Conservation (phyloP, 768 basidiomycete genomes). For the Porpolomopsis calyptriformis region DNA sequence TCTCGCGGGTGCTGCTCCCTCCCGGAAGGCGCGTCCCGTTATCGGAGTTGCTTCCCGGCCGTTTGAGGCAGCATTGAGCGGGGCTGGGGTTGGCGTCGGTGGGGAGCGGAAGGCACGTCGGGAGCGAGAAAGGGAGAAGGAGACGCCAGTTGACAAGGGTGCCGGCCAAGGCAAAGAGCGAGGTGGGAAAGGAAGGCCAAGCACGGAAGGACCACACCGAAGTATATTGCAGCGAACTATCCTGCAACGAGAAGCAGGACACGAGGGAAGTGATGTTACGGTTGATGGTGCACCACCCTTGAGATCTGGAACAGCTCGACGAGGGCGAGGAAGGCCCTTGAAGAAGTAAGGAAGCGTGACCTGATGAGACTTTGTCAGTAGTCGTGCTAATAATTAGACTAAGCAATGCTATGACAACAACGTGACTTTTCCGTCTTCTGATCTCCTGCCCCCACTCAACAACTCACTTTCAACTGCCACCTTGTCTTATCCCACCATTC, state of each 20-base stretch:
- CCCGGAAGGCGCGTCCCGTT: constrained; percentile 7
- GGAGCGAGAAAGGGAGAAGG: constrained; percentile 18
- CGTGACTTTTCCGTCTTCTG: no score
- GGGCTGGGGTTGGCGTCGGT: constrained; percentile 42
- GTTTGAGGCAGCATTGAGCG: constrained; percentile 62
- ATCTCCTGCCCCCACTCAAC: no score
- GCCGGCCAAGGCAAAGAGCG: constrained; percentile 10
- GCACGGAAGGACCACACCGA: constrained; percentile 8
- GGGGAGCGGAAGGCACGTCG: constrained; percentile 12
- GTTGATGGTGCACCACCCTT: background rate
- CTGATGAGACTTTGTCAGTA: background rate
- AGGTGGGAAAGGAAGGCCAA: constrained; percentile 9
- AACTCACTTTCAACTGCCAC: no score
- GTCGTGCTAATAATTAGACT: no score
- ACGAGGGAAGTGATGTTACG: no score
- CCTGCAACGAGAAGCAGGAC: background rate
- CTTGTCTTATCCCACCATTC: no score
- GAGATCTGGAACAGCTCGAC: background rate
- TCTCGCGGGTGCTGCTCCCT: constrained; percentile 5
- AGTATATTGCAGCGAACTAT: constrained; percentile 22
- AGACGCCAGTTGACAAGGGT: constrained; percentile 12
- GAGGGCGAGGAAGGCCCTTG: background rate
- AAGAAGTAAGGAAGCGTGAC: background rate
- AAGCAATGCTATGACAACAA: no score
- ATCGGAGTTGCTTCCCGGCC: constrained; percentile 56